Base-by-base conservation (phyloP, 2,329 filamentous ascomycete species). In the Trichoderma endophyticum region DNA sequence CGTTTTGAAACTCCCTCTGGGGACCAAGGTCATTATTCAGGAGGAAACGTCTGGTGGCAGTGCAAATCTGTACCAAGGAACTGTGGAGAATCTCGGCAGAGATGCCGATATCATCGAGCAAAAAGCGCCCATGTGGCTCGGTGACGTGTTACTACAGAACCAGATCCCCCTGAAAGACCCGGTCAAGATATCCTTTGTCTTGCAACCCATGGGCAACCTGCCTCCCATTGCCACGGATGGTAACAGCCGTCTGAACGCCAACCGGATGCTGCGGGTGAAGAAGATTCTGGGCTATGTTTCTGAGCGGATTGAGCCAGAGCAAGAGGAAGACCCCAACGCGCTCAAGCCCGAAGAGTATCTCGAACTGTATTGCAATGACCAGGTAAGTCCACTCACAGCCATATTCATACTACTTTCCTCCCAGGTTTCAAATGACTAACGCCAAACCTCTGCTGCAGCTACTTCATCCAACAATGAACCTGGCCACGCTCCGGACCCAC, bases 251-350 rank as follows among this genome's bases (percentile, higher is more conserved):
- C 86, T 99, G 66, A 99, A 98, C 80, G 96, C 96, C 12, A 99
- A 98, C 79, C 90, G 95, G 70, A 98, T 99, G 96, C 86, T 99
- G 65, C 89, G 96, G 61, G 94, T 97, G 4, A 95, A 94, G 83
- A 99, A 99, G 85, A 96, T 99, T 26, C 83, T 98, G 72, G 90
- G 91, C 0, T 99, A 99, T 77, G 90, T 99, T 21, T 93, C 94
- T 1, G 96, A 99, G 81, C 89, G 95, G 70, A 95, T 99, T 72
- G 95, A 98, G 76, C 86, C 89, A 8, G 86, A 86, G n/a, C 84
- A 87, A 0, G 86, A 90, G 64, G 86, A 90, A 67, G 88, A 90
- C 64, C 83, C 87, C 11, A 84, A 89, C 67, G 85, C 84, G 18
- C 83, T 97, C 78, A 91, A 88, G 77, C 93, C 95, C 1, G 95